A percentile compares a stretch with the other conserved stretches of the same genome.
These are phyloP conservation scores for Paramecium pentaurelia DNA, from an alignment of 73 alveolate species.

Conservation along the genomic window DNA sequence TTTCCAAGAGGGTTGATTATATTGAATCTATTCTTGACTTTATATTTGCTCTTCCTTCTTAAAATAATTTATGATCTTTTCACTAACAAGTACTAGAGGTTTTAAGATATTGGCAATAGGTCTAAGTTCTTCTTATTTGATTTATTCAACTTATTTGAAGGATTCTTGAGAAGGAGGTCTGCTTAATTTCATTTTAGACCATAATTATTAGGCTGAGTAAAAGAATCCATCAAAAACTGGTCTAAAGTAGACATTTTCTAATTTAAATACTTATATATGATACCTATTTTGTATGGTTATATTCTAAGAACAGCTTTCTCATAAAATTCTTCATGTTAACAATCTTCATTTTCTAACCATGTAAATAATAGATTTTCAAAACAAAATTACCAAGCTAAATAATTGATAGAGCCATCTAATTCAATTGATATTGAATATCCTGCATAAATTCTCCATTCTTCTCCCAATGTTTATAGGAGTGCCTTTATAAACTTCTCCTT, in stretches of 20 bases:
- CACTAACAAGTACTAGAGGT: not conserved
- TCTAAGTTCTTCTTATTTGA: not conserved
- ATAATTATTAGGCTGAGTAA: not conserved
- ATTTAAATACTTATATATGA: not conserved
- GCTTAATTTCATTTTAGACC: not conserved
- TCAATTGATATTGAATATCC: not conserved
- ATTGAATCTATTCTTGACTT: not conserved
- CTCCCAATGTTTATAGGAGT: not conserved
- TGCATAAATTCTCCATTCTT: conserved; percentile 44
- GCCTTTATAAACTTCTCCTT: not conserved
- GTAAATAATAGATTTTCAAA: conserved; percentile 19
- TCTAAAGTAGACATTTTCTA: not conserved
- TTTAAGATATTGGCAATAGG: not conserved
- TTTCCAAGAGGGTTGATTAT: not conserved
- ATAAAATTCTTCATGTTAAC: not conserved
- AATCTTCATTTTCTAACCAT: conserved; percentile 21
- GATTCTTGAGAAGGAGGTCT: not conserved
- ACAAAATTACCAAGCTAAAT: conserved; percentile 47
- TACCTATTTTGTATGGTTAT: not conserved
- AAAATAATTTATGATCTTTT: not conserved
- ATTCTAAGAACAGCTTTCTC: not conserved
- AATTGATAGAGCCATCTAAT: not conserved
- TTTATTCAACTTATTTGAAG: not conserved
- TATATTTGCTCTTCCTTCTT: not conserved
- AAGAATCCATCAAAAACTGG: conserved; percentile 42